phyloP scores from a whole-genome alignment of 2,329 filamentous ascomycete genomes.

The Magnaporthiopsis incrustans region DNA sequence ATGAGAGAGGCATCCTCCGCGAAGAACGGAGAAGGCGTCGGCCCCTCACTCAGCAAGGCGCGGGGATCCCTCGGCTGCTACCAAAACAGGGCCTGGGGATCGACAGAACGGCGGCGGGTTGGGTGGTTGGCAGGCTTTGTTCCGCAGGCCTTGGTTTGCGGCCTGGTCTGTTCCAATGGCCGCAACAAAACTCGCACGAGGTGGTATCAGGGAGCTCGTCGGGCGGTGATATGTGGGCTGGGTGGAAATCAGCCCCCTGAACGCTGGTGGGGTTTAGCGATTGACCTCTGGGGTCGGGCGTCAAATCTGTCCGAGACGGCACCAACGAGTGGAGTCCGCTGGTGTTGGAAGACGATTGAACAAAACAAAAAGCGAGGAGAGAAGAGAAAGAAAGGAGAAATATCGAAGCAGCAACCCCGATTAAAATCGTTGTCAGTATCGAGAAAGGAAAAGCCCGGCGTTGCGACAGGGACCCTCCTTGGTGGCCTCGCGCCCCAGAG shows the following conservation, averaged over 20 bases:
- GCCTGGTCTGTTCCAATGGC: background rate
- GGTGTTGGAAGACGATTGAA: too few species aligned
- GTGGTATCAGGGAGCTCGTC: background rate
- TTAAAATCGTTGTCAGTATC: background rate
- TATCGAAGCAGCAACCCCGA: too few species aligned
- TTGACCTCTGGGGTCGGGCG: background rate
- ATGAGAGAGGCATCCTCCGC: background rate
- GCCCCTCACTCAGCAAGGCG: background rate
- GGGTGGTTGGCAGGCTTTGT: background rate
- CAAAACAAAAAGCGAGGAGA: background rate
- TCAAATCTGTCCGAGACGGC: background rate
- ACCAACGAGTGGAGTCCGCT: too few species aligned
- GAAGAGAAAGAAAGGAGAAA: background rate
- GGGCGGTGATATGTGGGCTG: background rate
- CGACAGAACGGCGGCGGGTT: background rate
- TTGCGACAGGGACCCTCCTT: background rate
- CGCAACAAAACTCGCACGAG: background rate
- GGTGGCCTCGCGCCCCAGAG: background rate
- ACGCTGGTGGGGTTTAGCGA: background rate
- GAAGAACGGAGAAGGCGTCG: background rate
- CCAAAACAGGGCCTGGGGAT: background rate
- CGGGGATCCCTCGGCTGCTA: background rate
- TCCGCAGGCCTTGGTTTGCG: background rate
- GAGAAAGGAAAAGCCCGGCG: background rate
- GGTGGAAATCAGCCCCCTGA: background rate